Evolutionary conservation across 164 flowering plant species (phyloP).

Genomic region (Dillenia turbinata): DNA sequence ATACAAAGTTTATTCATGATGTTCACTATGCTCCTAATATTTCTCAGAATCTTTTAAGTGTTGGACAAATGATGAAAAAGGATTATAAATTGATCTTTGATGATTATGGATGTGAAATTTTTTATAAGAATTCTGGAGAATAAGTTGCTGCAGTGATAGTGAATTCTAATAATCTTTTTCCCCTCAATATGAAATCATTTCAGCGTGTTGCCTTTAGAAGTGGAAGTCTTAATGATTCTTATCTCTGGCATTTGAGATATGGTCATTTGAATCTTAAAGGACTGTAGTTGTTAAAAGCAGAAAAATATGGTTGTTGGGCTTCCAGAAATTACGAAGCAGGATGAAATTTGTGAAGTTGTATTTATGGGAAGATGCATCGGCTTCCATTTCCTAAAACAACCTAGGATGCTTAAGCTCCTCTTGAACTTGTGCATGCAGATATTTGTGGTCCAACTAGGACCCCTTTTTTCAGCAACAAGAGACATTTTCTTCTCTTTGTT

Average conservation of each 20-base stretch:
- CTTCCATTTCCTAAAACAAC: slow-evolving; percentile 4
- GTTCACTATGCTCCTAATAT: slow-evolving; percentile 3
- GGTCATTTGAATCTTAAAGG: not conserved
- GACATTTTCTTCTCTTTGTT: slow-evolving; percentile 10
- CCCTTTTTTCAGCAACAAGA: not conserved
- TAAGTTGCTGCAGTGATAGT: not conserved
- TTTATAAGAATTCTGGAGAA: not conserved
- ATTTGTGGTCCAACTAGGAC: slow-evolving; percentile 10
- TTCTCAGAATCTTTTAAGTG: slow-evolving; percentile 10
- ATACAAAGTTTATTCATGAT: slow-evolving; percentile 5
- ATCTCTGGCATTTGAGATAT: slow-evolving; percentile 6
- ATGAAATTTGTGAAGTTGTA: slow-evolving; percentile 4
- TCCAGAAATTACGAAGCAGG: not conserved
- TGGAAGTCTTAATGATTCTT: slow-evolving; percentile 1
- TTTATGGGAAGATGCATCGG: slow-evolving; percentile 11
- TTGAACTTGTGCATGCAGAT: slow-evolving; percentile 12
- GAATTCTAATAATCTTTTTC: slow-evolving; percentile 4
- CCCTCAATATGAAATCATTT: slow-evolving; percentile 2
- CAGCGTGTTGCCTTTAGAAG: not conserved
- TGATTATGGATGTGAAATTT: not conserved
- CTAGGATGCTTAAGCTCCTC: slow-evolving; percentile 6
- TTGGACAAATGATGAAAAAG: slow-evolving; percentile 2
- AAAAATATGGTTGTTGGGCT: slow-evolving; percentile 2
- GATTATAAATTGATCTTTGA: slow-evolving; percentile 1
- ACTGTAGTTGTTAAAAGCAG: not conserved